Base-by-base conservation (phyloP, 2,329 filamentous ascomycete genomes). In the Proliferodiscus dingleyae region DNA sequence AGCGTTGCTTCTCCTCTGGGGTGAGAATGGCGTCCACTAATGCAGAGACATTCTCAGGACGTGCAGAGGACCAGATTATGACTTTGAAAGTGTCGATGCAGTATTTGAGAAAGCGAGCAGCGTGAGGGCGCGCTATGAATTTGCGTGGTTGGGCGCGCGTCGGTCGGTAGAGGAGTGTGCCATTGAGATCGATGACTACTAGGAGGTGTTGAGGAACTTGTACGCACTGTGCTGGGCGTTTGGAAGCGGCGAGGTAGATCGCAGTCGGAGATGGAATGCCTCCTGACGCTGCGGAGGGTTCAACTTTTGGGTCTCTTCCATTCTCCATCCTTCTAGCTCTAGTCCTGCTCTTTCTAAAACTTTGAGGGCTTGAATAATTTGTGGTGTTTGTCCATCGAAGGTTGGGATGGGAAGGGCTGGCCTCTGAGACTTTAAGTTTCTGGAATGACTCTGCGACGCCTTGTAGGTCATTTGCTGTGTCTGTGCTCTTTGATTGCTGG, bases 21-120 rank as follows among this genome's bases (percentile, higher is more conserved):
- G 73, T 69, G 47, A 95, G 74, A 0, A 95, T 74, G 39, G 78
- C 69, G 2, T 70, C 66, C 50, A 87, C 79, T 73, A 95, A 87
- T 28, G 68, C 68, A 7, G 66, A 54, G 11, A 95, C 88, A 53
- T 93, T 96, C 1, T 75, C 66, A 0, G 82, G 83, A 16, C 75
- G 78, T 0, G 91, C 89, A 5, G 88, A 95, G 1, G 91, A 95
- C 89, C 91, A 98, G 47, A 97, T 79, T 68, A 89, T 88, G 23
- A 95, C 84, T 42, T 73, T 72, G 69, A 94, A 91, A 47, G 83
- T 81, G 10, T 77, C 67, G 55, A 95, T 74, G 54, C 90, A 78
- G 64, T 89, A 88, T 22, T 74, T 61, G 3, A 97, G 68, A 64
- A 98, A 96, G 0, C 68, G 55, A 2, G 69, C 58, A 1, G 93